phyloP scores from a whole-genome alignment of 192 early-diverging fungal genomes.

The Coemansia asiatica region DNA sequence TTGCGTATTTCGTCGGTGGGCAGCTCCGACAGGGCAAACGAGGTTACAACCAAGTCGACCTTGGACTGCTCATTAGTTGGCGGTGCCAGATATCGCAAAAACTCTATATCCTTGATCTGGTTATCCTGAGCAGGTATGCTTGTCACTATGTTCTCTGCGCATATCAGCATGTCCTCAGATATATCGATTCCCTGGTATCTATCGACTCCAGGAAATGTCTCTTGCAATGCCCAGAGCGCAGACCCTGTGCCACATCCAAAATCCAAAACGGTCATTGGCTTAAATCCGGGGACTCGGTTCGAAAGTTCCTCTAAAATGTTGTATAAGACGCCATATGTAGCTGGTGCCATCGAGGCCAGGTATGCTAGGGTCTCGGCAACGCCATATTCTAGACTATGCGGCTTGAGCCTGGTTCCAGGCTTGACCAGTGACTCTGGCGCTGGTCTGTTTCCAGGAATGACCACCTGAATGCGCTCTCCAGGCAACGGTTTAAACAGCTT shows the following conservation, averaged over 20 bases:
- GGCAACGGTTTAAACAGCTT: conserved; percentile 25
- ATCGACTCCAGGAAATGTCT: conserved; percentile 57
- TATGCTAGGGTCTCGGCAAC: conserved; percentile 71
- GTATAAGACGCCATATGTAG: conserved; percentile 64
- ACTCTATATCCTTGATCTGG: conserved; percentile 33
- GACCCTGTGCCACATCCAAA: conserved; percentile 86
- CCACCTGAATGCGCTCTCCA: conserved; percentile 32
- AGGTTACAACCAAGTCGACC: conserved; percentile 71
- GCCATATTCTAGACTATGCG: conserved; percentile 73
- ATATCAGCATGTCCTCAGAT: conserved; percentile 73
- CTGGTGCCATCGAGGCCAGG: conserved; percentile 62
- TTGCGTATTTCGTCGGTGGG: conserved; percentile 63
- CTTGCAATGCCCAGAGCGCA: conserved; percentile 72
- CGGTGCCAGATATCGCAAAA: conserved; percentile 67
- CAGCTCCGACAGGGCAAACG: conserved; percentile 75
- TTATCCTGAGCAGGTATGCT: background rate
- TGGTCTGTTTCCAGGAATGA: conserved; percentile 28
- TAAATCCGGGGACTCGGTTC: conserved; percentile 62
- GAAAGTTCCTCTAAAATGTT: conserved; percentile 70
- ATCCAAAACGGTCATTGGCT: conserved; percentile 66
- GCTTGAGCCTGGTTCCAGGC: conserved; percentile 40
- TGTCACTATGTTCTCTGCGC: conserved; percentile 54
- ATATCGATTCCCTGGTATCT: conserved; percentile 69
- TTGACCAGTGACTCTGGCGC: conserved; percentile 33
- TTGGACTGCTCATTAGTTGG: conserved; percentile 26